These are phyloP conservation scores for Chytriomyces confervae DNA, from an alignment of 192 early-diverging fungal genomes.

Conservation along the genomic window DNA sequence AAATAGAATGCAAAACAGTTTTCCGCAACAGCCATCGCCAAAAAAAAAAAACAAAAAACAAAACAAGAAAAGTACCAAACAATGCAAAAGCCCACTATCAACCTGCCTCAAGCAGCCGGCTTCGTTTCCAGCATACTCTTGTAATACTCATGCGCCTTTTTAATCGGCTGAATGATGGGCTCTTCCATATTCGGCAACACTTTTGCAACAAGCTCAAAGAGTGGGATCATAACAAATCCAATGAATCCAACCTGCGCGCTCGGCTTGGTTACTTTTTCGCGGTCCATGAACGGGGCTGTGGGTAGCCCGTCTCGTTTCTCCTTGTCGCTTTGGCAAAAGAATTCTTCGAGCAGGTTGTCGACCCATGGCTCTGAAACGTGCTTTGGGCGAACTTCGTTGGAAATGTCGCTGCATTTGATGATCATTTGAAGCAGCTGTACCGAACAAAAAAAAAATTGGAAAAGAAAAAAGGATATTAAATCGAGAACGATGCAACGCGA, in stretches of 20 bases:
- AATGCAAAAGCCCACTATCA: too few species aligned
- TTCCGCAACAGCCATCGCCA: too few species aligned
- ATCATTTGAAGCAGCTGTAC: slow-evolving; percentile 59
- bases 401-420: slow-evolving; percentile 63
- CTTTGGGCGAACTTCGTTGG: slow-evolving; percentile 63
- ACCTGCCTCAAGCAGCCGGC: slow-evolving; percentile 2
- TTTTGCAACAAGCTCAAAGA: slow-evolving; percentile 54
- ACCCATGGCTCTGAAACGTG: slow-evolving; percentile 59
- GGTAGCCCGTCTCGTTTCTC: slow-evolving; percentile 59
- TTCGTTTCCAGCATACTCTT: slow-evolving; percentile 48
- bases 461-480: neutral
- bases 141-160: slow-evolving; percentile 52
- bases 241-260: slow-evolving; percentile 56
- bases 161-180: slow-evolving; percentile 51
- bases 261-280: slow-evolving; percentile 62
- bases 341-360: slow-evolving; percentile 58
- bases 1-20: too few species aligned
- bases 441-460: neutral
- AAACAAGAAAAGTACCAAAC: too few species aligned
- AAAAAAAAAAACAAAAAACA: too few species aligned
- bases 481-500: too few species aligned
- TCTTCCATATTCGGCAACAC: slow-evolving; percentile 54
- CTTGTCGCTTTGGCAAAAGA: slow-evolving; percentile 57
- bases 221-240: slow-evolving; percentile 60
- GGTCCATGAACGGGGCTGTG: slow-evolving; percentile 57